Percentiles rank a stretch among this genome's conserved stretches.
phyloP scores from a whole-genome alignment of 106 monocot genomes.

The Vanilla planifolia region DNA sequence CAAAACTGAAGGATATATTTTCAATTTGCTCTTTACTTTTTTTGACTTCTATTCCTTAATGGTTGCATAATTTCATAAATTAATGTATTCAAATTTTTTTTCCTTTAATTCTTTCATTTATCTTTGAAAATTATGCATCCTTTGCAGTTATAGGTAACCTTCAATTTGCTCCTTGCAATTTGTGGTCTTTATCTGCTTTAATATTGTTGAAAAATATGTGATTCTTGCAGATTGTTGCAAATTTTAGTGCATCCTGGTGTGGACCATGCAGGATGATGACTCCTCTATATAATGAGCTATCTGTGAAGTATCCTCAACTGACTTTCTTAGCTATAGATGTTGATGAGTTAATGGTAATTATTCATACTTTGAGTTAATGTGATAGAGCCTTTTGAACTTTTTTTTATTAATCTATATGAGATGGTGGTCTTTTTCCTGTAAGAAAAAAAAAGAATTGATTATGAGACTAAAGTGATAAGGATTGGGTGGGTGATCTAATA shows the following conservation, averaged over 20 bases:
- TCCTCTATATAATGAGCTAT: conserved; percentile 51
- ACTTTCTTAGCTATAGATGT: conserved; percentile 60
- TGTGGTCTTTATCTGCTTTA: neutral
- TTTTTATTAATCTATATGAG: too few species aligned
- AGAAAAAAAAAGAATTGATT: too few species aligned
- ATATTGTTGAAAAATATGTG: neutral
- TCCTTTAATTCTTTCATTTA: too few species aligned
- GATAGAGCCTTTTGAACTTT: too few species aligned
- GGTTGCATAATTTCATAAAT: neutral
- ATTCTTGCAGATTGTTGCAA: conserved; percentile 54
- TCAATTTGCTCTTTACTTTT: too few species aligned
- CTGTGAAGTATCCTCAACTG: conserved; percentile 51
- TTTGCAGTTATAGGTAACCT: neutral
- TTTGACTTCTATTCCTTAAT: neutral
- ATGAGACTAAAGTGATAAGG: too few species aligned
- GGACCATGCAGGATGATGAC: conserved; percentile 67
- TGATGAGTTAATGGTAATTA: conserved; percentile 53
- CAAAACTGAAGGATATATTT: too few species aligned
- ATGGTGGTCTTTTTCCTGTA: too few species aligned
- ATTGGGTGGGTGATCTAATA: too few species aligned
- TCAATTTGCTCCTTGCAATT: neutral
- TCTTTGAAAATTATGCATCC: too few species aligned
- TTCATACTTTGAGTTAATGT: neutral
- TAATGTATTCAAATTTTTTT: neutral
- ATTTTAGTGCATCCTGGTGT: conserved; percentile 82